These are phyloP conservation scores for Phytopythium chamaehyphon DNA, from an alignment of 352 stramenopile species.

Conservation along the genomic window DNA sequence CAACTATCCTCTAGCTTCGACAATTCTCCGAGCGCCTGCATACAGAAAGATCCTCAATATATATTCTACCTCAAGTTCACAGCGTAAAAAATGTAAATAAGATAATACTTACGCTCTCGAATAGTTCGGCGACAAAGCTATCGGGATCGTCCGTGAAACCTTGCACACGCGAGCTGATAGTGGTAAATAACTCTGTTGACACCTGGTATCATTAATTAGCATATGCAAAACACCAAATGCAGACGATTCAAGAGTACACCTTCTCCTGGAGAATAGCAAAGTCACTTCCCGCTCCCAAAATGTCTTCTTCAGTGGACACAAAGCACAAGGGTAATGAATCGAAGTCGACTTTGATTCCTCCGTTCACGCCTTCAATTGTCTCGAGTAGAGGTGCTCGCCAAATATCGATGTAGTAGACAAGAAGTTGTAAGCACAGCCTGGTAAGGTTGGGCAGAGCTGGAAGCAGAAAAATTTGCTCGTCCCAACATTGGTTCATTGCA, in stretches of 20 bases:
- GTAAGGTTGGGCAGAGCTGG: slow-evolving; percentile 59
- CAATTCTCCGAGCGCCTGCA: slow-evolving; percentile 38
- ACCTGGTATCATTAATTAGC: no score
- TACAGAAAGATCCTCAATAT: background rate
- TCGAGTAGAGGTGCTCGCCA: slow-evolving; percentile 53
- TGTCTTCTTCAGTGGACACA: slow-evolving; percentile 52
- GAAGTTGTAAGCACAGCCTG: slow-evolving; percentile 67
- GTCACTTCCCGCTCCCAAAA: slow-evolving; percentile 67
- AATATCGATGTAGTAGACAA: slow-evolving; percentile 51
- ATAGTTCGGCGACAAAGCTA: slow-evolving; percentile 45
- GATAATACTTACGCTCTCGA: slow-evolving; percentile 26
- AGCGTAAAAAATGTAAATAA: background rate
- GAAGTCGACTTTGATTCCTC: slow-evolving; percentile 46
- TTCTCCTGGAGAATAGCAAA: slow-evolving; percentile 59
- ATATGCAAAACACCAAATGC: no score
- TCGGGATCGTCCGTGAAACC: slow-evolving; percentile 39
- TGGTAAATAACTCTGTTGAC: slow-evolving; percentile 31
- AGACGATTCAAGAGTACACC: no score
- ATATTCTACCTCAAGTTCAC: background rate
- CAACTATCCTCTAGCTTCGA: slow-evolving; percentile 45
- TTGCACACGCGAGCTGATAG: slow-evolving; percentile 29
- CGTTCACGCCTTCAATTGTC: slow-evolving; percentile 38
- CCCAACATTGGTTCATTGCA: slow-evolving; percentile 55
- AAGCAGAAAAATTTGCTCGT: slow-evolving; percentile 43
- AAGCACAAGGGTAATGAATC: slow-evolving; percentile 31